Evolutionary conservation across 306 rosid species (phyloP).

Genomic region (Mimosa pudica): DNA sequence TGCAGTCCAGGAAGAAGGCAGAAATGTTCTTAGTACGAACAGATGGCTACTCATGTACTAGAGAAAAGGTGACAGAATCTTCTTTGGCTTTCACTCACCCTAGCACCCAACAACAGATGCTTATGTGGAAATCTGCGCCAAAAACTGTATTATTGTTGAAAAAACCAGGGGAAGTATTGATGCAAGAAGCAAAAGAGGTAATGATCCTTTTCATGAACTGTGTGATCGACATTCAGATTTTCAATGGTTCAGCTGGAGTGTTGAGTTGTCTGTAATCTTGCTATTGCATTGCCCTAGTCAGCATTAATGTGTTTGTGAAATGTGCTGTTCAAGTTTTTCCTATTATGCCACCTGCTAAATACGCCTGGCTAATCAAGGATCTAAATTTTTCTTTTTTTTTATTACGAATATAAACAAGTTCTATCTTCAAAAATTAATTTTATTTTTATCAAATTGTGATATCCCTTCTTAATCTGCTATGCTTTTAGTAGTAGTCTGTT

Average conservation of each 20-base stretch:
- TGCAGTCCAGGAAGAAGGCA: constrained; percentile 96
- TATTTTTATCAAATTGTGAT: neutral
- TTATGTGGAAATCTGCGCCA: constrained; percentile 96
- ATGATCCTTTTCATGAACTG: neutral
- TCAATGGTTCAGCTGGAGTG: neutral
- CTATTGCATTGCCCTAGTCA: neutral
- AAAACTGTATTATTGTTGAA: constrained; percentile 89
- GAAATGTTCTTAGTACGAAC: constrained; percentile 97
- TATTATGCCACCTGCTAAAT: neutral
- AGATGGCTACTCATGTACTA: constrained; percentile 86
- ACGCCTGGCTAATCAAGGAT: neutral
- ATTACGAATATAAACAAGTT: neutral
- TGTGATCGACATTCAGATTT: neutral
- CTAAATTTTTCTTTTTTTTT: neutral
- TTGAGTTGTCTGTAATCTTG: neutral
- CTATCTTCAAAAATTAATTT: neutral
- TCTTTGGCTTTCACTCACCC: constrained; percentile 98
- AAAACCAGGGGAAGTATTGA: constrained; percentile 85
- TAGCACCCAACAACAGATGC: constrained; percentile 98
- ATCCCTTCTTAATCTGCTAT: constrained; percentile 7
- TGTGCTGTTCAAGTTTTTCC: neutral
- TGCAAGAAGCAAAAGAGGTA: constrained; percentile 99
- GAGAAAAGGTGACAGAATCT: constrained; percentile 95
- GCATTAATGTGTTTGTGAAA: neutral
- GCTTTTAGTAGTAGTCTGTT: neutral